phyloP scores from a whole-genome alignment of 2,329 filamentous ascomycete species.

The Colletotrichum cereale region DNA sequence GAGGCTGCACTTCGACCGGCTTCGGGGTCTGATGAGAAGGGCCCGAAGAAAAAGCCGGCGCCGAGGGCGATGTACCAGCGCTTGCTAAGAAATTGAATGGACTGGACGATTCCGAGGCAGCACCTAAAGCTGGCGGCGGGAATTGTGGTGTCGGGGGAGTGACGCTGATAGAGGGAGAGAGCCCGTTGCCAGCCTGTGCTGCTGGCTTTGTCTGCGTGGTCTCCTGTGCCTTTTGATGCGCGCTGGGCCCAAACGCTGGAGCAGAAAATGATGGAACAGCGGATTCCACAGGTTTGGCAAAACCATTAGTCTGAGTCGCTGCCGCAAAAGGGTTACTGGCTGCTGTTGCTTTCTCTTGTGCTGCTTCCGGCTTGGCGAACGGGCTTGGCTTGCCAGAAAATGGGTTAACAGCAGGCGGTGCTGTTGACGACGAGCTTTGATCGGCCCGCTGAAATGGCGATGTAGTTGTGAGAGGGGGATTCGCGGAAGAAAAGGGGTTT shows the following conservation, averaged over 20 bases:
- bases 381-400: constrained; percentile 27
- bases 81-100: constrained; percentile 11
- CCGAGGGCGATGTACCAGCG: background rate
- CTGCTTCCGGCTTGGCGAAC: constrained; percentile 11
- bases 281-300: background rate
- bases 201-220: constrained; percentile 19
- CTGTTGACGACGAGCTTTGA: constrained; percentile 3
- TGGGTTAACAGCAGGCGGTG: constrained; percentile 21
- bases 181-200: background rate
- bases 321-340: constrained; percentile 25
- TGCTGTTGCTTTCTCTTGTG: background rate
- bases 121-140: constrained; percentile 8
- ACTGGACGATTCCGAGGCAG: constrained; percentile 12
- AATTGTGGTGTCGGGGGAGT: constrained; percentile 39
- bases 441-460: background rate
- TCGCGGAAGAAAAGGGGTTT: constrained; percentile 27
- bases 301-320: constrained; percentile 16
- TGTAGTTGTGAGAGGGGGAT: background rate
- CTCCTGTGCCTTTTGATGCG: constrained; percentile 25
- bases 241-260: constrained; percentile 13
- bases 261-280: constrained; percentile 2
- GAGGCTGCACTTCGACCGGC: background rate
- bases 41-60: background rate
- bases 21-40: constrained; percentile 38
- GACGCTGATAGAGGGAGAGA: constrained; percentile 35